These are phyloP conservation scores for Scheffersomyces cryptocercus DNA, from an alignment of 1,139 yeast species.

Conservation along the genomic window DNA sequence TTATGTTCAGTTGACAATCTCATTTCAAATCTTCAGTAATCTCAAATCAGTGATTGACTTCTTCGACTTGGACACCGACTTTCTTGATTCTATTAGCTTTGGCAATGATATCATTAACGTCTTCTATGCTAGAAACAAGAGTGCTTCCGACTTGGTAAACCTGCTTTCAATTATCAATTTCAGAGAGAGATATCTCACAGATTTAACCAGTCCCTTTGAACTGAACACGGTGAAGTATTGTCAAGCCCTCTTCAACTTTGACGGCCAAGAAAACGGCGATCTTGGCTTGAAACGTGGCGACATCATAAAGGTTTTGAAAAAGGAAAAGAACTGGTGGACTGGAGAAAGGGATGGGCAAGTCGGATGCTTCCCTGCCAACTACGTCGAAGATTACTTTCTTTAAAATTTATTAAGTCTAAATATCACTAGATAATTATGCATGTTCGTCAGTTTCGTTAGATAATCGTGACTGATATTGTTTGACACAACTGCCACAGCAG, in stretches of 20 bases:
- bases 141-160: constrained; percentile 19
- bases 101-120: constrained; percentile 8
- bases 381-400: constrained; percentile 29
- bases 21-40: constrained; percentile 25
- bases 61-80: constrained; percentile 9
- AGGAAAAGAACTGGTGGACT: constrained; percentile 59
- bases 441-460: constrained; percentile 5
- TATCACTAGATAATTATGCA: constrained; percentile 2
- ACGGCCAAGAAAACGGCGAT: constrained; percentile 43
- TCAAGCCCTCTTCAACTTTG: constrained; percentile 34
- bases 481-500: constrained; percentile 46
- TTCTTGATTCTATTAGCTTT: constrained; percentile 8
- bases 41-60: constrained; percentile 16
- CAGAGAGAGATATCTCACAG: constrained; percentile 18
- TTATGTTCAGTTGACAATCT: constrained; percentile 29
- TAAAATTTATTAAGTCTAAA: not conserved
- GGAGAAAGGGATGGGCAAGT: constrained; percentile 49
- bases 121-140: constrained; percentile 12
- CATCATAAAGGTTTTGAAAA: constrained; percentile 42
- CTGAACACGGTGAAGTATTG: constrained; percentile 18
- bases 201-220: constrained; percentile 5
- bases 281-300: constrained; percentile 53
- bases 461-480: constrained; percentile 14
- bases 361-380: constrained; percentile 60
- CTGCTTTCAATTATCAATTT: constrained; percentile 21